Base-by-base conservation (phyloP, 208 protist species). In the Acanthamoeba pearcei region DNA sequence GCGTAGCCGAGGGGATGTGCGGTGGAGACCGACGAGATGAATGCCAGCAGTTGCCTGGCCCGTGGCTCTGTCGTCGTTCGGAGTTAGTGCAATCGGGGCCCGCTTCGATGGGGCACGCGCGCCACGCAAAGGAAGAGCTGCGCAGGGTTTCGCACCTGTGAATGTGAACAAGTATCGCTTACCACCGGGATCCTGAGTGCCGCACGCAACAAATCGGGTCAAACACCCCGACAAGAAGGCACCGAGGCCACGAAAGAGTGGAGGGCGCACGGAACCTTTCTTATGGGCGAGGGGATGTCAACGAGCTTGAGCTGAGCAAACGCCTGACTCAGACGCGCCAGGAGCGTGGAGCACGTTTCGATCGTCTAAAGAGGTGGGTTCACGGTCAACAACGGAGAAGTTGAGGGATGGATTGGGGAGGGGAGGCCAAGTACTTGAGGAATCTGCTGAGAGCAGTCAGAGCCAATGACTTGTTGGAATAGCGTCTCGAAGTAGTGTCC, bases 401-500 rank as follows among this genome's bases (percentile, higher is more conserved):
- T 1, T 27, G 13, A 80, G 3, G 24, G 3, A 46, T 29, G 24
- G 15, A 46, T 46, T 46, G 42, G 42, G 42, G 82, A 15, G 53
- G 2, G 0, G 5, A 32, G 15, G 49, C 6, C 2, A 32, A 24
- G 27, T 72, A 91, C 85, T 13, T 27, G 9, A 10, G 85, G 49
- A 24, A 91, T 68, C 15, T 91, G n/a, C 17, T 68, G 57, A 60
- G 85, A 91, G 27, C 85, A 91, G 53, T 91, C 85, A 27, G 85
- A 29, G 19, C 55, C 27, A 1, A 91, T 15, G 10, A 91, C 13
- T 17, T 72, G 55, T 6, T 64, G 17, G 62, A 55, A 49, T 24
- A 91, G 38, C 24, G 46, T 49, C 53, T 72, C 32, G 53, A 91
- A 91, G 38, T 55, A 91, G 85, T 91, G 53, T 5, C 32, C 55